A percentile compares a stretch with the other conserved stretches of the same genome.
These are phyloP conservation scores for Bothriochloa decipiens DNA, from an alignment of 176 grass and related monocot species.

Conservation along the genomic window DNA sequence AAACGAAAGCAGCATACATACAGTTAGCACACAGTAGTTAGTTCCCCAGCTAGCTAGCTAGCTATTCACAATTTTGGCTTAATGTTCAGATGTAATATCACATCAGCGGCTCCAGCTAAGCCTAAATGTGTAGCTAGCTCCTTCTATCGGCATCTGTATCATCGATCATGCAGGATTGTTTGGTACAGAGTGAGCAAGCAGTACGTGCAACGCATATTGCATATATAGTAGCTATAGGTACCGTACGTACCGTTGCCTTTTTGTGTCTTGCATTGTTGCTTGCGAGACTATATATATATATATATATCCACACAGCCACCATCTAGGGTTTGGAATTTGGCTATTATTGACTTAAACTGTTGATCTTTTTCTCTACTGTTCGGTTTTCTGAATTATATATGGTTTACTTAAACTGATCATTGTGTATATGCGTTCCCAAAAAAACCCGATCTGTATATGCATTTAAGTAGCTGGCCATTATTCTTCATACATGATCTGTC, in stretches of 20 bases:
- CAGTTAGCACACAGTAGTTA: neutral
- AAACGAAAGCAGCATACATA: neutral
- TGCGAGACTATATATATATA: no score
- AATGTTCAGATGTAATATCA: slow-evolving; percentile 29
- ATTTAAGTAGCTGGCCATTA: neutral
- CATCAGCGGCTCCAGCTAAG: slow-evolving; percentile 33
- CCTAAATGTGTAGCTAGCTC: neutral
- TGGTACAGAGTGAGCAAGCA: neutral
- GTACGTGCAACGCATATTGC: neutral
- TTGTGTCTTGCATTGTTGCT: neutral
- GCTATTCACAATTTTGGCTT: neutral
- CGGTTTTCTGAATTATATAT: neutral
- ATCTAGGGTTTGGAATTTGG: neutral
- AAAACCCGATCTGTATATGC: no score
- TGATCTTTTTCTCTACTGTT: neutral
- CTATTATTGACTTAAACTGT: neutral
- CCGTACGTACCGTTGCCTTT: no score
- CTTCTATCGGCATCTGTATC: neutral
- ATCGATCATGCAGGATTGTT: neutral
- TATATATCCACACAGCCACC: no score
- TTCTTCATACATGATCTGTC: neutral
- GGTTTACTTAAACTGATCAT: neutral
- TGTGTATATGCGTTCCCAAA: no score
- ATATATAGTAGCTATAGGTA: neutral
- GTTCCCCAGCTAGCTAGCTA: neutral